Conservation (phyloP, 139 green algal species). For the Chlamydomonas asymmetrica region DNA sequence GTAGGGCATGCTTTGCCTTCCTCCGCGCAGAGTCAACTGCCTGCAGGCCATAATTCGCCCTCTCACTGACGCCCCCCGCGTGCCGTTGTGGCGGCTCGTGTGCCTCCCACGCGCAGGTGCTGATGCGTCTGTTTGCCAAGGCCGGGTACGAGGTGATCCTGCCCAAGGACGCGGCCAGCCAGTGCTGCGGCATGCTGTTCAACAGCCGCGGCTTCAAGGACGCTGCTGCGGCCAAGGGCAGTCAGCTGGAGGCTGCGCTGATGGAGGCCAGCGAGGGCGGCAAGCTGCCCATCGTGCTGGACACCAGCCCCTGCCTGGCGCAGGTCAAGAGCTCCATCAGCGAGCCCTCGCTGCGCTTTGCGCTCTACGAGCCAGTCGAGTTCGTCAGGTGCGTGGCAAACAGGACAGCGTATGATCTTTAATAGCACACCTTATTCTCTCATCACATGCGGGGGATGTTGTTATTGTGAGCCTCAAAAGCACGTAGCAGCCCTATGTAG, state of each 20-base stretch:
- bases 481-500: too few relatives aligned
- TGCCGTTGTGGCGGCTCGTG: too few relatives aligned
- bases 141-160: constrained; percentile 79
- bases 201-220: constrained; percentile 90
- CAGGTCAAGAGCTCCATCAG: constrained; percentile 81
- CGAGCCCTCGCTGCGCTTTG: constrained; percentile 76
- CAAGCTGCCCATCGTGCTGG: constrained; percentile 90
- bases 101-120: too few relatives aligned
- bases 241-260: constrained; percentile 78
- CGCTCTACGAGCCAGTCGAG: constrained; percentile 94
- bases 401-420: too few relatives aligned
- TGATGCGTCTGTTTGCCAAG: constrained; percentile 92
- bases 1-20: too few relatives aligned
- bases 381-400: constrained; percentile 86
- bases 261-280: constrained; percentile 84
- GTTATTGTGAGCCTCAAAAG: too few relatives aligned
- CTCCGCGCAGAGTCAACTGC: too few relatives aligned
- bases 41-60: too few relatives aligned
- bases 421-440: too few relatives aligned
- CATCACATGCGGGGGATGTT: too few relatives aligned
- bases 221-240: constrained; percentile 54
- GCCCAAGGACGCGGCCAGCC: constrained; percentile 69
- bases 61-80: too few relatives aligned
- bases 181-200: constrained; percentile 97
- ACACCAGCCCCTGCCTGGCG: constrained; percentile 91